A percentile compares a stretch with the other conserved stretches of the same genome.
phyloP scores from a whole-genome alignment of 805 yeast genomes.

The Kazachstania psychrophila region DNA sequence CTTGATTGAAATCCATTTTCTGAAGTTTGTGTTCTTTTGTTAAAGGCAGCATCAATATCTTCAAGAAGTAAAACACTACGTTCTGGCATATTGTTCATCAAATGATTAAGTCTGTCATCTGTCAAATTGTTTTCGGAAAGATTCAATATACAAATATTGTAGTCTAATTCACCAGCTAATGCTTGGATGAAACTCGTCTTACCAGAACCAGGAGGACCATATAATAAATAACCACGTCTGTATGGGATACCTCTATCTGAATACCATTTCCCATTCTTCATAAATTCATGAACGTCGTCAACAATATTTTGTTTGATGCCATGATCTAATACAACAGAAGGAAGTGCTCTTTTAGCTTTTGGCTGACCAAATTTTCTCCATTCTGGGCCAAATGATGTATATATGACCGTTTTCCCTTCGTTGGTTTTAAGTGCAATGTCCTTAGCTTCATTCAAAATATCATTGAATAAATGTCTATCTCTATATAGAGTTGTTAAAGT shows the following conservation, averaged over 20 bases:
- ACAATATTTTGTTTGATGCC: slow-evolving; percentile 61
- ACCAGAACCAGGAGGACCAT: slow-evolving; percentile 98
- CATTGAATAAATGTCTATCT: slow-evolving; percentile 61
- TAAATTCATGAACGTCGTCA: slow-evolving; percentile 69
- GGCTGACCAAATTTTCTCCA: slow-evolving; percentile 99
- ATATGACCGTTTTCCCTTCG: slow-evolving; percentile 90
- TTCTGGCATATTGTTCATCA: slow-evolving; percentile 93
- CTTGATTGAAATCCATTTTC: slow-evolving; percentile 79
- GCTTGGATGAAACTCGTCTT: slow-evolving; percentile 95
- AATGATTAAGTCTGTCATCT: slow-evolving; percentile 86
- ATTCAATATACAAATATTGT: slow-evolving; percentile 87
- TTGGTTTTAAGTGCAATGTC: slow-evolving; percentile 66
- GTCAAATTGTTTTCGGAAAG: slow-evolving; percentile 85
- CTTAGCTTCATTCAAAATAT: slow-evolving; percentile 76
- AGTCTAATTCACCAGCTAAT: slow-evolving; percentile 90
- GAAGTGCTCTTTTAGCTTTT: slow-evolving; percentile 71
- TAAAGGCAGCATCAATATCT: slow-evolving; percentile 95
- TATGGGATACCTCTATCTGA: slow-evolving; percentile 95
- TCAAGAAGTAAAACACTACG: slow-evolving; percentile 77
- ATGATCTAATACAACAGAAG: slow-evolving; percentile 75
- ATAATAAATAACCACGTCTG: slow-evolving; percentile 84
- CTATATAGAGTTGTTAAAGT: slow-evolving; percentile 81
- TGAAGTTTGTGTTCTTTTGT: slow-evolving; percentile 61
- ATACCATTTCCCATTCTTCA: slow-evolving; percentile 81
- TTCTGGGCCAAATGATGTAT: slow-evolving; percentile 95